These are phyloP conservation scores for Magnusiomyces tetraspermus DNA, from an alignment of 1,139 yeast species.

Conservation along the genomic window DNA sequence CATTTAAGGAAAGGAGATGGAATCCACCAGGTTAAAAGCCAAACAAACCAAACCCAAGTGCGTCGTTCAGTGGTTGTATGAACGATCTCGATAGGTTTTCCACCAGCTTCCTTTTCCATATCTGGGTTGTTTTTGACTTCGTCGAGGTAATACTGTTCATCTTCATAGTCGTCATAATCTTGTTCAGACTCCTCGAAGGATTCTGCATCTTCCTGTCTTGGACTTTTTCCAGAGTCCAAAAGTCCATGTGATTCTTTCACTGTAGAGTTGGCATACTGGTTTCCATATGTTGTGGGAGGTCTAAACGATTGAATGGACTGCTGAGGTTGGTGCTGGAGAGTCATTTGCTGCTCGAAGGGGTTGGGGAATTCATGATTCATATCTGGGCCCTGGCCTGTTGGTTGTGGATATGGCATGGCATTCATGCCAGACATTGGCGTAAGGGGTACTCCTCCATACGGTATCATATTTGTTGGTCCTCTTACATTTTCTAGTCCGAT, in stretches of 20 bases:
- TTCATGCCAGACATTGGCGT: conserved; percentile 1
- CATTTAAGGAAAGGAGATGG: conserved; percentile 31
- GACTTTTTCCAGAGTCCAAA: conserved; percentile 2
- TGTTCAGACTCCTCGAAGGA: conserved; percentile 18
- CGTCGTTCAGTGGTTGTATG: conserved; percentile 28
- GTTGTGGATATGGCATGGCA: neutral
- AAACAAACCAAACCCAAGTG: conserved; percentile 33
- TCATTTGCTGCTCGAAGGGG: conserved; percentile 9
- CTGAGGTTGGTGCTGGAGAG: conserved; percentile 1
- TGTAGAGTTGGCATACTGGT: conserved; percentile 6
- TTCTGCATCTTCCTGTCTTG: conserved; percentile 5
- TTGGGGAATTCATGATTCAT: conserved; percentile 3
- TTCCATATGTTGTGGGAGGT: conserved; percentile 7
- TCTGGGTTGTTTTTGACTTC: conserved; percentile 21
- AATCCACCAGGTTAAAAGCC: conserved; percentile 35
- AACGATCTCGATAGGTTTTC: conserved; percentile 20
- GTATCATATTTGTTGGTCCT: conserved; percentile 15
- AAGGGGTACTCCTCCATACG: conserved; percentile 6
- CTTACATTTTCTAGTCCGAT: conserved; percentile 23
- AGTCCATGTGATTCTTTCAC: conserved; percentile 11
- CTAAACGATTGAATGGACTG: neutral
- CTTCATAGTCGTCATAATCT: conserved; percentile 18
- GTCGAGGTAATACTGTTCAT: conserved; percentile 22
- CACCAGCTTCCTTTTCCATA: conserved; percentile 18
- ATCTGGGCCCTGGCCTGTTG: neutral